Evolutionary conservation across 2,329 filamentous ascomycete species (phyloP).

Genomic region (Biscogniauxia marginata): DNA sequence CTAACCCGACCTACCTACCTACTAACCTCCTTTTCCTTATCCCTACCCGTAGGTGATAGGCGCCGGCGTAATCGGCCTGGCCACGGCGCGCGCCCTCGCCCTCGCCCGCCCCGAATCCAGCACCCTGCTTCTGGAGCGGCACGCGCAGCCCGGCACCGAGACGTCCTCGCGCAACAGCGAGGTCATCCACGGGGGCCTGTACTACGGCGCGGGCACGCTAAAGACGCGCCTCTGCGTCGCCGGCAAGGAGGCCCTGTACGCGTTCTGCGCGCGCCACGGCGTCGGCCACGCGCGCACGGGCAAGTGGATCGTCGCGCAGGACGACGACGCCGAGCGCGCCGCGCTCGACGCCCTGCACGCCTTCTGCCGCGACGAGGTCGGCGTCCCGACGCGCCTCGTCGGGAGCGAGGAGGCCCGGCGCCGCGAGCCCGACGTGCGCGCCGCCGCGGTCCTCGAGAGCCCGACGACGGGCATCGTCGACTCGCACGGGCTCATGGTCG

Average conservation of each 20-base stretch:
- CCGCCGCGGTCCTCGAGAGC: slow-evolving; percentile 72
- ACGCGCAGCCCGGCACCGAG: slow-evolving; percentile 74
- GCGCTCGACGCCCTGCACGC: slow-evolving; percentile 54
- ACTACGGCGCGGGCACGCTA: slow-evolving; percentile 74
- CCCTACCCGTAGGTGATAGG: slow-evolving; percentile 56
- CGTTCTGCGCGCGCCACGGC: slow-evolving; percentile 63
- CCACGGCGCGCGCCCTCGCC: slow-evolving; percentile 72
- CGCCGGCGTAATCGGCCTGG: slow-evolving; percentile 71
- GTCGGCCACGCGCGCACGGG: slow-evolving; percentile 75
- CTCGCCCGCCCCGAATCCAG: slow-evolving; percentile 54
- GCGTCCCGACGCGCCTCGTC: slow-evolving; percentile 68
- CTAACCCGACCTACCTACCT: too few relatives aligned
- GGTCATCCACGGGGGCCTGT: slow-evolving; percentile 94
- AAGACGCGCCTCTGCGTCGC: slow-evolving; percentile 82
- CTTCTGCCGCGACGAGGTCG: slow-evolving; percentile 39
- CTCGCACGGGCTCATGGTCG: slow-evolving; percentile 80
- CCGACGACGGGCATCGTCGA: slow-evolving; percentile 89
- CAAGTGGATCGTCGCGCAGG: slow-evolving; percentile 96
- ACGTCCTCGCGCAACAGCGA: slow-evolving; percentile 90
- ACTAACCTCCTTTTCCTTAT: background rate
- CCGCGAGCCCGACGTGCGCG: slow-evolving; percentile 74
- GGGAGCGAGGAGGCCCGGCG: slow-evolving; percentile 56
- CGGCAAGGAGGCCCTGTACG: slow-evolving; percentile 76
- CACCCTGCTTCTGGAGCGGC: slow-evolving; percentile 79
- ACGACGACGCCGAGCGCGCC: slow-evolving; percentile 65